Percentiles rank a stretch among this genome's conserved stretches.
These are phyloP conservation scores for Cercospora nicotianae DNA, from an alignment of 2,329 filamentous ascomycete genomes.

Conservation along the genomic window DNA sequence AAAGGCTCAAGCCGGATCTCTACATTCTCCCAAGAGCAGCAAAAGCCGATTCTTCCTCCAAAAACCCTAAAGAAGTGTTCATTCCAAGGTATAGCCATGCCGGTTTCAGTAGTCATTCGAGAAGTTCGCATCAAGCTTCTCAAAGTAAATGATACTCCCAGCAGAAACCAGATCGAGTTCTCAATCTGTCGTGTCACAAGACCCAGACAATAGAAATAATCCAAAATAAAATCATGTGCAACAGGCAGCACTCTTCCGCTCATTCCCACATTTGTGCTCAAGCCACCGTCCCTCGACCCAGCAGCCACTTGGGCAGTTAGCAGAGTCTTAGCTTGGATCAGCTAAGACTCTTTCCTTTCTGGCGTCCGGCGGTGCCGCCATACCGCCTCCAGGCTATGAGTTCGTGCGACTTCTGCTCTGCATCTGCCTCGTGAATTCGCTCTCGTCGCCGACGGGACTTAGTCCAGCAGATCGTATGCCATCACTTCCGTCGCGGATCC, in stretches of 20 bases:
- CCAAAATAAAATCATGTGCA: background rate
- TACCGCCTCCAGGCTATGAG: conserved; percentile 20
- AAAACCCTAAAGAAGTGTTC: background rate
- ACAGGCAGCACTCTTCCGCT: background rate
- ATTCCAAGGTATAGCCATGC: background rate
- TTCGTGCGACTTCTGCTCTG: conserved; percentile 31
- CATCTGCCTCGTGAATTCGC: conserved; percentile 16
- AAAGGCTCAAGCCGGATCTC: background rate
- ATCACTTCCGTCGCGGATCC: conserved; percentile 9
- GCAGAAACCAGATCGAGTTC: background rate
- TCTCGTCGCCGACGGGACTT: conserved; percentile 33
- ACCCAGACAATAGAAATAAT: background rate
- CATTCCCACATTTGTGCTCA: background rate
- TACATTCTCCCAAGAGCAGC: background rate
- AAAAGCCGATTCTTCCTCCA: background rate
- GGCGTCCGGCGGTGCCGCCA: background rate
- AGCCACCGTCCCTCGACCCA: background rate
- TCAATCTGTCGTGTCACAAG: background rate
- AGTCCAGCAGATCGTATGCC: conserved; percentile 37
- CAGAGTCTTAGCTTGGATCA: background rate
- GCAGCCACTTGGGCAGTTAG: background rate
- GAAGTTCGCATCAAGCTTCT: background rate
- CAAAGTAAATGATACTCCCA: background rate
- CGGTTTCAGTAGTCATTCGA: background rate
- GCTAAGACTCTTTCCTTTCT: background rate